Evolutionary conservation across 768 basidiomycete species (phyloP).

Genomic region (Xanthoconium purpureum): DNA sequence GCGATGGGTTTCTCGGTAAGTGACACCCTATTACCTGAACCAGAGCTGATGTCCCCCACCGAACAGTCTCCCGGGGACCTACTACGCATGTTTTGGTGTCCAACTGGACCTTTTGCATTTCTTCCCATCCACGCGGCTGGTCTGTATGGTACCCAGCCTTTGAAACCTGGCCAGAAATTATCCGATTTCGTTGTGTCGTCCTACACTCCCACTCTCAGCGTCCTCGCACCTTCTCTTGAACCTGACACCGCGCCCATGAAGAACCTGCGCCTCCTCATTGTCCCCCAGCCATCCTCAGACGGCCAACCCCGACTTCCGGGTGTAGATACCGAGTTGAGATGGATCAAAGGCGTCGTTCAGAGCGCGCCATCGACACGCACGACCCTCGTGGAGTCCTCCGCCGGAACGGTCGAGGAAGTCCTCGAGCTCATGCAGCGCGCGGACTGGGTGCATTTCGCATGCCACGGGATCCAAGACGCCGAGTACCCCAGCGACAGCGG

Average conservation of each 20-base stretch:
- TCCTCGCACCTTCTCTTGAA: constrained; percentile 5
- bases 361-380: background rate
- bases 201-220: background rate
- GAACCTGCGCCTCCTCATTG: background rate
- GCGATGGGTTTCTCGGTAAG: background rate
- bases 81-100: background rate
- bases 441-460: background rate
- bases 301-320: background rate
- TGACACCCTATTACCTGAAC: background rate
- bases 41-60: background rate
- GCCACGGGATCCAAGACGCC: background rate
- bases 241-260: no score
- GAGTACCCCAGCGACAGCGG: background rate
- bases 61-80: background rate
- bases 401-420: background rate
- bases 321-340: background rate
- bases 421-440: background rate
- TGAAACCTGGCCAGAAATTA: background rate
- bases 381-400: background rate
- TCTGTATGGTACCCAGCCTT: background rate
- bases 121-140: no score
- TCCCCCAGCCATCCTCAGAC: background rate
- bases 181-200: background rate
- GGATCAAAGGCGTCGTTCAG: no score
- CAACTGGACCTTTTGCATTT: no score